These are phyloP conservation scores for Lactarius deliciosus DNA, from an alignment of 768 basidiomycete species.

Conservation along the genomic window DNA sequence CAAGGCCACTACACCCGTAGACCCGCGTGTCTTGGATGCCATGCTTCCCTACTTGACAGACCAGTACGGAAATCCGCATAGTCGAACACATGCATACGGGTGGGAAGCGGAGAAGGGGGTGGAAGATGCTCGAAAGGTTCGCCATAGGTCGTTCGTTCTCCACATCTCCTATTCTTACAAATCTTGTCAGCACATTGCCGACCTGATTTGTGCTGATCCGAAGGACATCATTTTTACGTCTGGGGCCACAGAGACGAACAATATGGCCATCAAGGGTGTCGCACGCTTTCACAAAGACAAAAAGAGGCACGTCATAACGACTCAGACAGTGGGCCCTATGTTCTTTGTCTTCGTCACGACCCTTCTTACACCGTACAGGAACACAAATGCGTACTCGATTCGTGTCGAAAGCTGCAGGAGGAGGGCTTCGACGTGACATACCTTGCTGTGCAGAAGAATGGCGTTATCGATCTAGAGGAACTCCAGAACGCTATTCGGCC, in stretches of 20 bases:
- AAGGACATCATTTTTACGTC: conserved; percentile 98
- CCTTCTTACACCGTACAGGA: conserved; percentile 53
- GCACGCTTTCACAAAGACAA: conserved; percentile 94
- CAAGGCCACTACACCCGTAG: conserved; percentile 95
- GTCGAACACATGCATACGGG: conserved; percentile 97
- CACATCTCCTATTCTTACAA: conserved; percentile 3
- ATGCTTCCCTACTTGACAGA: conserved; percentile 97
- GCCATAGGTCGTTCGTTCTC: conserved; percentile 14
- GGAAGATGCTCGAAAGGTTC: conserved; percentile 84
- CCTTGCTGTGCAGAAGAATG: conserved; percentile 88
- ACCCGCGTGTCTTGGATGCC: conserved; percentile 93
- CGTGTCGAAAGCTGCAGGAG: conserved; percentile 91
- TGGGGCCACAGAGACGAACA: conserved; percentile 97
- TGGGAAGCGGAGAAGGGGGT: conserved; percentile 98
- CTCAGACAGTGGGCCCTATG: conserved; percentile 71
- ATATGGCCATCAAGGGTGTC: conserved; percentile 96
- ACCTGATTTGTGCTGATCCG: conserved; percentile 87
- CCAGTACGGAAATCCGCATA: conserved; percentile 97
- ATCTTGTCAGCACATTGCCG: conserved; percentile 72
- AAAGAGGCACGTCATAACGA: conserved; percentile 91
- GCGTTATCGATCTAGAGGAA: conserved; percentile 72
- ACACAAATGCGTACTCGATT: conserved; percentile 99
- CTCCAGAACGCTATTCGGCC: conserved; percentile 89
- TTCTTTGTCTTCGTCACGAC: conserved; percentile 8
- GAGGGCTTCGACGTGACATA: conserved; percentile 99